These are phyloP conservation scores for Stachybotrys chlorohalonatus DNA, from an alignment of 2,329 filamentous ascomycete genomes.

Conservation along the genomic window DNA sequence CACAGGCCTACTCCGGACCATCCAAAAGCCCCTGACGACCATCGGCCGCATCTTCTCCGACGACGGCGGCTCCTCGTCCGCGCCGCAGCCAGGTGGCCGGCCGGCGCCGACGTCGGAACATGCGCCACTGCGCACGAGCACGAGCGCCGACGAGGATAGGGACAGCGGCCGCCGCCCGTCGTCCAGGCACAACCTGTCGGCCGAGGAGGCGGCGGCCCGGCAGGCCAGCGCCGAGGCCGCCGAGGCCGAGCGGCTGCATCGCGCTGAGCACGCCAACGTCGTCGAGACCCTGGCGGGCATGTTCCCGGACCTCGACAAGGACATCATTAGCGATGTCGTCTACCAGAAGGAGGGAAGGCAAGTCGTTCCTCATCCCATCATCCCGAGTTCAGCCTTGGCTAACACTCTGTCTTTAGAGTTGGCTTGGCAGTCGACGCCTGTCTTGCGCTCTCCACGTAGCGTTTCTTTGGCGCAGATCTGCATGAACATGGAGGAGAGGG, in stretches of 20 bases:
- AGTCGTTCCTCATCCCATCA: constrained; percentile 26
- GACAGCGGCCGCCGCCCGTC: constrained; percentile 21
- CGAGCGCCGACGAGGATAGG: constrained; percentile 16
- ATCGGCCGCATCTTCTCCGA: constrained; percentile 93
- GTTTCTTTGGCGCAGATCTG: neutral
- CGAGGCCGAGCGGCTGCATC: constrained; percentile 74
- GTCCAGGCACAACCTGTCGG: constrained; percentile 44
- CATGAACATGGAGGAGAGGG: too few relatives aligned
- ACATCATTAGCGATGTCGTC: constrained; percentile 94
- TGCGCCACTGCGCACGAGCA: constrained; percentile 16
- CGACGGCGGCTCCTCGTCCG: constrained; percentile 34
- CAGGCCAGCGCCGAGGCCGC: constrained; percentile 87
- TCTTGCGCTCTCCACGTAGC: constrained; percentile 53
- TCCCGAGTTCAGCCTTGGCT: constrained; percentile 1
- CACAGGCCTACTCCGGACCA: constrained; percentile 75
- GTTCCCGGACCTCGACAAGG: constrained; percentile 91
- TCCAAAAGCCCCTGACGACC: constrained; percentile 81
- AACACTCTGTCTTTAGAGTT: constrained; percentile 36
- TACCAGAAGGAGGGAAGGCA: constrained; percentile 90
- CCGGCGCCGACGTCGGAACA: constrained; percentile 17
- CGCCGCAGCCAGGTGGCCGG: constrained; percentile 18
- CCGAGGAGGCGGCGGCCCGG: constrained; percentile 79
- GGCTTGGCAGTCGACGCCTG: constrained; percentile 81
- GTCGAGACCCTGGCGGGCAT: constrained; percentile 92
- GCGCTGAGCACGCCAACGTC: constrained; percentile 78